Base-by-base conservation (phyloP, 2,329 filamentous ascomycete genomes). In the Xylaria arbuscula region DNA sequence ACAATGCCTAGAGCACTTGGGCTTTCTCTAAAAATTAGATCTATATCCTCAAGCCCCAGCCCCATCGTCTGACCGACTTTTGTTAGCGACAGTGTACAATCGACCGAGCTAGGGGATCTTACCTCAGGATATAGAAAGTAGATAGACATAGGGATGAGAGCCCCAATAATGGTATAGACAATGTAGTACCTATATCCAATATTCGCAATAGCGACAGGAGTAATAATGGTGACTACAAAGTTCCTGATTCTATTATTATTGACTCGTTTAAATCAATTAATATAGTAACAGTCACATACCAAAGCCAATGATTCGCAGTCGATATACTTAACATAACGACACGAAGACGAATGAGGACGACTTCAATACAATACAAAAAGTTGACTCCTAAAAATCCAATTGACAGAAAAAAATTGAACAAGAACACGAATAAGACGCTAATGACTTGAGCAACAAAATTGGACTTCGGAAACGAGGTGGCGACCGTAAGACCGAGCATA, bases 141-240 rank as follows among this genome's bases (percentile, higher is more conserved):
- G 40, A 45, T 45, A 45, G 40, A 45, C 13, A 45, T 17, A 45
- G 40, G 40, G 15, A 45, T 45, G 6, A 45, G n/a, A 15, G 40
- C 40, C n/a, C 40, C 40, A 45, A 45, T 45, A 7, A 45, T 45
- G 13, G 40, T 45, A 17, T 45, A 45, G 40, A 45, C 40, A 17
- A 45, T 45, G 40, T 45, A 45, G 40, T 45, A 45, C 40, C 40
- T 45, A 45, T 45, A 45, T 45, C 40, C 40, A n/a, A 45, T 45
- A 13, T 45, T 45, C 15, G 40, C 40, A 45, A 45, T 45, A 45
- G 40, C 40, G 7, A 45, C 40, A 7, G 40, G 40, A n/a, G 40
- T 45, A 3, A 45, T 45, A n/a, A 45, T 45, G n/a, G 40, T 45
- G 40, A 45, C 40, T n/a, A 45, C 40, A 17, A 45, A 45, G 17